Base-by-base conservation (phyloP, 352 stramenopile genomes). In the Aphanomyces invadans region DNA sequence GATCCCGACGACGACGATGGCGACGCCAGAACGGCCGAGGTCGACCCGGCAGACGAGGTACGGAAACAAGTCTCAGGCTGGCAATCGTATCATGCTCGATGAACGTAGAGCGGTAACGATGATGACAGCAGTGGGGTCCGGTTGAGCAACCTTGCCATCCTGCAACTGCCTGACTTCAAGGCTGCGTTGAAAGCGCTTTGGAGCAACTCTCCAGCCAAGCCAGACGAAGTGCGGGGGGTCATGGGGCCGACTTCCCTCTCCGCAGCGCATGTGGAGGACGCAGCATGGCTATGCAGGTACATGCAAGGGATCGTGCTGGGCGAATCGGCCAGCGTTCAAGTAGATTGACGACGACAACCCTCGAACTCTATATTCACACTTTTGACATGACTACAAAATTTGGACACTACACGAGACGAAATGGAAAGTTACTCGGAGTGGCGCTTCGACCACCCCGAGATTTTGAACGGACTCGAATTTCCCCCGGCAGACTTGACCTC, bases 401-500 rank as follows among this genome's bases (percentile, higher is more conserved):
- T n/a, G 57, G 44, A 5, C 33, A 44, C 59, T 39, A 68, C 54
- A 63, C 23, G 25, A n/a, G n/a, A 36, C n/a, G 36, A 15, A 57
- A 28, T 26, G n/a, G 32, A 56, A 38, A 26, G 19, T 29, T 67
- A 65, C 33, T 66, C 64, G 12, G 51, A 70, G 31, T 70, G 54
- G 48, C 60, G 60, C 46, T 67, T 67, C 19, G 19, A 39, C 49
- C 49, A 57, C 29, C 49, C 49, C 28, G 29, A 3, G 42, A 44
- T 59, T n/a, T 36, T 38, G 59, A 45, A 75, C 38, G 73, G 76
- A 32, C 83, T 62, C 51, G 71, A 63, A 12, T 53, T 70, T 15
- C 74, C 75, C 26, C 86, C 86, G 5, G 86, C 86, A 17, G 81
- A 77, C 52, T 80, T 80, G 52, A 92, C 73, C 56, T 91, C 79